Evolutionary conservation across 1,284 basidiomycete species (phyloP).

Genomic region (Ustanciosporium gigantosporum): DNA sequence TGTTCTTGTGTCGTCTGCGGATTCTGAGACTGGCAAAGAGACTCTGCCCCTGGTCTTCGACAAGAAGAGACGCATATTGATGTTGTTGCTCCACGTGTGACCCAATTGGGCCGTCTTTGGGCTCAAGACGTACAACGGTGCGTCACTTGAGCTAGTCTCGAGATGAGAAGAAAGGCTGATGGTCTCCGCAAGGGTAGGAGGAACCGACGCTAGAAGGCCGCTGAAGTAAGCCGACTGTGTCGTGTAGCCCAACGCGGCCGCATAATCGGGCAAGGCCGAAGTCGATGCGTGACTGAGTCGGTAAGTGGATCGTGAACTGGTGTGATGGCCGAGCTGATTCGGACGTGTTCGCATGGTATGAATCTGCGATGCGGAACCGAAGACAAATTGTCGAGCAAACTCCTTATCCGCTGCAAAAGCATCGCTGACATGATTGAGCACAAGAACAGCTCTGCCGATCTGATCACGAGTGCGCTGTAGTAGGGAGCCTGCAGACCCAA

Average conservation of each 20-base stretch:
- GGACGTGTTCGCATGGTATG: background rate
- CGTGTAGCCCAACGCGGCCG: constrained; percentile 10
- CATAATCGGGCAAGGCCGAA: constrained; percentile 6
- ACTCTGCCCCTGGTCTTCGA: constrained; percentile 19
- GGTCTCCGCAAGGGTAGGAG: constrained; percentile 12
- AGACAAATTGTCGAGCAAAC: constrained; percentile 19
- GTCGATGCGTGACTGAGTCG: too few species aligned
- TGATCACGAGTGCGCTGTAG: background rate
- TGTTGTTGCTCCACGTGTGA: constrained; percentile 44
- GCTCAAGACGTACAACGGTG: constrained; percentile 6
- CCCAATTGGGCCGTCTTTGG: constrained; percentile 43
- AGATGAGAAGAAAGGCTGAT: background rate
- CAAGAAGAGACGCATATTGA: constrained; percentile 40
- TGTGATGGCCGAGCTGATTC: background rate
- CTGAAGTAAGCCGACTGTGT: constrained; percentile 17
- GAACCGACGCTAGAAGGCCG: constrained; percentile 20
- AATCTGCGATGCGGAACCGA: constrained; percentile 5
- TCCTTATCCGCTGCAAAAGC: constrained; percentile 41
- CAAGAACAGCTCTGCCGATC: constrained; percentile 18
- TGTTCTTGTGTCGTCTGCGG: background rate
- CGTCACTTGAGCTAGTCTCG: background rate
- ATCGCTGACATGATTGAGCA: constrained; percentile 51
- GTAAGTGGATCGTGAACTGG: background rate
- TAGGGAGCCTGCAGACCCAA: background rate
- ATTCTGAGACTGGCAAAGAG: background rate